A percentile compares a stretch with the other conserved stretches of the same genome.
Evolutionary conservation across 768 basidiomycete genomes (phyloP).

Genomic region (Phanerodontia chrysosporium): DNA sequence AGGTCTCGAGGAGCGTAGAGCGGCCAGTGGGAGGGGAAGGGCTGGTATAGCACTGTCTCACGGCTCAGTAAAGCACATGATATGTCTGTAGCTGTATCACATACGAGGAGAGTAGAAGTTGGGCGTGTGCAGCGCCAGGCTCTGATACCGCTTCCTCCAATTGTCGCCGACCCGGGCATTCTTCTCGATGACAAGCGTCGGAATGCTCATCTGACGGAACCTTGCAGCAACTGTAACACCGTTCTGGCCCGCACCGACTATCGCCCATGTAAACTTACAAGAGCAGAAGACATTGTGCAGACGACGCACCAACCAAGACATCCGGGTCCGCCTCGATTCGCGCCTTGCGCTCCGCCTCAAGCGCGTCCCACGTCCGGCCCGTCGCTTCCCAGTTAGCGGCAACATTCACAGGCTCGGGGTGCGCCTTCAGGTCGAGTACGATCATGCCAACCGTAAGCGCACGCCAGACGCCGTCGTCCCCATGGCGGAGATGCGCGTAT

Average conservation of each 20-base stretch:
- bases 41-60: constrained; percentile 15
- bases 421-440: constrained; percentile 31
- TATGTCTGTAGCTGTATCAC: constrained; percentile 4
- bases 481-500: constrained; percentile 27
- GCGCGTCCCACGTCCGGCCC: not conserved
- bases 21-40: constrained; percentile 36
- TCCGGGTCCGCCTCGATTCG: not conserved
- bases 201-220: constrained; percentile 37
- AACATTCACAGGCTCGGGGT: constrained; percentile 26
- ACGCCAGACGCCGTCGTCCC: constrained; percentile 26
- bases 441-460: constrained; percentile 33
- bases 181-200: constrained; percentile 34
- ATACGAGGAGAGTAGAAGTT: constrained; percentile 19
- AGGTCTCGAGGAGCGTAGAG: constrained; percentile 36
- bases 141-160: constrained; percentile 42
- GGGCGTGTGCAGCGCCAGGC: constrained; percentile 37
- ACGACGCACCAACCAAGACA: not conserved
- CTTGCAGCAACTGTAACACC: constrained; percentile 40
- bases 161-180: constrained; percentile 34
- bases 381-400: constrained; percentile 34
- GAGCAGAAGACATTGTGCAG: not conserved
- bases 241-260: constrained; percentile 43
- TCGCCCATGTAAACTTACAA: not conserved
- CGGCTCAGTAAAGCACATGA: not conserved
- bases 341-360: not conserved